Percentiles rank a stretch among this genome's conserved stretches.
Conservation (phyloP, 768 basidiomycete species). For the Boletus insuetus region DNA sequence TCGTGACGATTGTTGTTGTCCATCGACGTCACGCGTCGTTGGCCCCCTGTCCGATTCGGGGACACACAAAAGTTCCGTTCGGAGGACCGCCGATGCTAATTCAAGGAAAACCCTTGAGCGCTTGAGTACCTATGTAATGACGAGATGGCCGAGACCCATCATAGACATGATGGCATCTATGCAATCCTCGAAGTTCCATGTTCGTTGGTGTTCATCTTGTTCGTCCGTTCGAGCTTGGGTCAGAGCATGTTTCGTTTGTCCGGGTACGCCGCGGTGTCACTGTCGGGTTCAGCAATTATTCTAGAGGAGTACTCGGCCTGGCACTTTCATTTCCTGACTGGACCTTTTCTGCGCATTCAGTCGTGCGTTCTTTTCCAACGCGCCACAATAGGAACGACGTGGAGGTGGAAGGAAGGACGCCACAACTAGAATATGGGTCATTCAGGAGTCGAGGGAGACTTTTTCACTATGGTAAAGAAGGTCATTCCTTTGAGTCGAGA, state of each 20-base stretch:
- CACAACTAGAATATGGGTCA: constrained; percentile 1
- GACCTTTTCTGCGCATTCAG: neutral
- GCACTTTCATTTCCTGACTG: constrained; percentile 3
- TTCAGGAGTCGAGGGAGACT: neutral
- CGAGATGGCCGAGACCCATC: neutral
- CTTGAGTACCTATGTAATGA: neutral
- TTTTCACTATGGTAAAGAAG: constrained; percentile 7
- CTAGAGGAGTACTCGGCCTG: neutral
- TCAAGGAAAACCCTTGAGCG: neutral
- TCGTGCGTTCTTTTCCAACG: neutral
- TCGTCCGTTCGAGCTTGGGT: neutral
- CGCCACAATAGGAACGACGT: neutral
- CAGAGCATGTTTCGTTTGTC: neutral
- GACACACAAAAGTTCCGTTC: neutral
- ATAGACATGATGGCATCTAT: neutral
- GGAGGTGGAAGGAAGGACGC: constrained; percentile 6
- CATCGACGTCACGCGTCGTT: neutral
- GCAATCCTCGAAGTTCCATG: neutral
- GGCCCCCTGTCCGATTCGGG: neutral
- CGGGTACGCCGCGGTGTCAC: constrained; percentile 1
- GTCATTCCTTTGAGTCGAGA: neutral
- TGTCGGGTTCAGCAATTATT: neutral
- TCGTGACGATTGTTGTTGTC: neutral
- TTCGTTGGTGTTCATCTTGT: neutral
- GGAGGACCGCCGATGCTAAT: neutral